Conservation (phyloP, 179 eudicot species). For the Vitellaria paradoxa region DNA sequence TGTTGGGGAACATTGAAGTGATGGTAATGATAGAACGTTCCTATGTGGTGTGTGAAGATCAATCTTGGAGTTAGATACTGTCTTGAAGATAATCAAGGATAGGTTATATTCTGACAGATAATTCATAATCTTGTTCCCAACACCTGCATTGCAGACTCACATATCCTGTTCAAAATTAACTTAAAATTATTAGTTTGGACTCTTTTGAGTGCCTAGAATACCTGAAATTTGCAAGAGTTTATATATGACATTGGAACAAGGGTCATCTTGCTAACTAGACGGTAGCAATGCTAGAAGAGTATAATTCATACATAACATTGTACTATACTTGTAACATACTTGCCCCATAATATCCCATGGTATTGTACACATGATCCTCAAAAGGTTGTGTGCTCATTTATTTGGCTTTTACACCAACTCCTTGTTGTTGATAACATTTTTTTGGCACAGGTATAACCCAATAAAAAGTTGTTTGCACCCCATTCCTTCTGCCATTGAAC, state of each 20-base stretch:
- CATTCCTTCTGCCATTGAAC: constrained; percentile 82
- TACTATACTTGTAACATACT: neutral
- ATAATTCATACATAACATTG: neutral
- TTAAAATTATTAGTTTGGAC: too few relatives aligned
- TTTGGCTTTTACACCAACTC: neutral
- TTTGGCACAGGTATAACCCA: constrained; percentile 61
- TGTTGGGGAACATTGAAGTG: neutral
- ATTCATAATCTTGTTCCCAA: neutral
- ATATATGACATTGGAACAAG: neutral
- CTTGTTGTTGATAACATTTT: constrained; percentile 13
- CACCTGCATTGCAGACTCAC: neutral
- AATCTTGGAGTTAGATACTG: neutral
- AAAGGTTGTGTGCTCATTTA: neutral
- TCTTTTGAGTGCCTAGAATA: neutral
- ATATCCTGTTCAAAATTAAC: too few relatives aligned
- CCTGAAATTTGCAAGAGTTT: neutral
- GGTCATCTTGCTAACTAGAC: neutral
- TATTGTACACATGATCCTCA: neutral
- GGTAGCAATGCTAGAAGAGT: neutral
- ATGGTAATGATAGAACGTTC: neutral
- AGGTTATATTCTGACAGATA: neutral
- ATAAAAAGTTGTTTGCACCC: constrained; percentile 65
- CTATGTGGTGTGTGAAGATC: neutral
- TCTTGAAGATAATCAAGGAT: constrained; percentile 1
- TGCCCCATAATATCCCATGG: neutral